Percentiles rank a stretch among this genome's conserved stretches.
phyloP scores from a whole-genome alignment of 805 yeast species.

The Hanseniaspora guilliermondii region DNA sequence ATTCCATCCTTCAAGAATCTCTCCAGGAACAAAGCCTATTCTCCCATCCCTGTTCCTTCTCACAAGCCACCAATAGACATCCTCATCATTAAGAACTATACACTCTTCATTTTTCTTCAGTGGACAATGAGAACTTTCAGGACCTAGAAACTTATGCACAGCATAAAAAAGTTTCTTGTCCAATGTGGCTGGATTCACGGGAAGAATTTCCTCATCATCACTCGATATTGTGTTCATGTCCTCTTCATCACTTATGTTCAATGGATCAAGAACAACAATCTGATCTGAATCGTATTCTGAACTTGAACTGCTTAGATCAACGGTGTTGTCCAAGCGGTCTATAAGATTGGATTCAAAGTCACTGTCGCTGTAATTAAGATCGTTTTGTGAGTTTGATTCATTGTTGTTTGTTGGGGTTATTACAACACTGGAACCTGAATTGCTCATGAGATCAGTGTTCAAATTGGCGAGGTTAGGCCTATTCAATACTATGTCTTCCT shows the following conservation, averaged over 20 bases:
- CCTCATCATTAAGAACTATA: conserved; percentile 69
- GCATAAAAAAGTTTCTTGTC: conserved; percentile 80
- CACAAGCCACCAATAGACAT: conserved; percentile 95
- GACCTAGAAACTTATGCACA: conserved; percentile 74
- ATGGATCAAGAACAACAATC: conserved; percentile 10
- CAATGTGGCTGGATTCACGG: conserved; percentile 50
- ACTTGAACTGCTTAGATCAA: neutral
- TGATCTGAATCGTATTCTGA: conserved; percentile 2
- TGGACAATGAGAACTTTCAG: conserved; percentile 84
- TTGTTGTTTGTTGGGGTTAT: conserved; percentile 9
- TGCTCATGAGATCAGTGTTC: conserved; percentile 6
- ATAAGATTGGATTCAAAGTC: conserved; percentile 12
- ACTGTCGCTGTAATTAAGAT: conserved; percentile 12
- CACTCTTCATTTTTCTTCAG: conserved; percentile 73
- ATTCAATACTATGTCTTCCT: neutral
- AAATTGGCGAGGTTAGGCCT: neutral
- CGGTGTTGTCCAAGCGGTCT: neutral
- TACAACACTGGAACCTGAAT: conserved; percentile 7
- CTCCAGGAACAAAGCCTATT: conserved; percentile 95
- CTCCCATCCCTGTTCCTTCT: conserved; percentile 43
- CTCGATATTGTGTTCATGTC: conserved; percentile 14
- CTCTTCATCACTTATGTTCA: conserved; percentile 23
- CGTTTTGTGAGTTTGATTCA: neutral
- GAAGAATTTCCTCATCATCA: conserved; percentile 33
- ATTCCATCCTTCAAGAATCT: conserved; percentile 77